These are phyloP conservation scores for Dalechampia spathulata DNA, from an alignment of 441 rosid genomes.

Conservation along the genomic window DNA sequence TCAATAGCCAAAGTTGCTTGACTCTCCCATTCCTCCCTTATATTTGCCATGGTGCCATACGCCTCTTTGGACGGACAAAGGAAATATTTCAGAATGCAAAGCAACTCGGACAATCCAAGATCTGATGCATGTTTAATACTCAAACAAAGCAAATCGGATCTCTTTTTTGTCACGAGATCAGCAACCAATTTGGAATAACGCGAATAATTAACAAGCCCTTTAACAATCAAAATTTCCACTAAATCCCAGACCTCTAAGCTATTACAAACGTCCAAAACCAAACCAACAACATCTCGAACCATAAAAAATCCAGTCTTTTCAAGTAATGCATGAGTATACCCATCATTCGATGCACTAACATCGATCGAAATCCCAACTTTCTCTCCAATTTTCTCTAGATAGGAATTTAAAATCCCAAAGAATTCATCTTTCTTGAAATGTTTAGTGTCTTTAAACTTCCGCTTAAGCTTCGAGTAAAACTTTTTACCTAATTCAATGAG, in stretches of 20 bases:
- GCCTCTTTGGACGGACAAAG: conserved; percentile 64
- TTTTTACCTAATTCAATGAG: conserved; percentile 38
- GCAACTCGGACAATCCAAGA: conserved; percentile 54
- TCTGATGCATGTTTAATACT: conserved; percentile 53
- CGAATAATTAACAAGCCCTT: conserved; percentile 38
- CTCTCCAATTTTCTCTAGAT: conserved; percentile 45
- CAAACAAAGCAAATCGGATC: conserved; percentile 60
- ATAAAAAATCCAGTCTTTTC: conserved; percentile 38
- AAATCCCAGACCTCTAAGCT: conserved; percentile 62
- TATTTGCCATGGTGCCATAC: conserved; percentile 39
- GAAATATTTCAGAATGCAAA: conserved; percentile 62
- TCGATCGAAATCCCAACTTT: conserved; percentile 28
- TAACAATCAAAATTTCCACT: conserved; percentile 45
- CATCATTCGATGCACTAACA: conserved; percentile 20
- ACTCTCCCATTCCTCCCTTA: conserved; percentile 64
- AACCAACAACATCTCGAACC: conserved; percentile 47
- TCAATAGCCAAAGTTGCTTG: conserved; percentile 53
- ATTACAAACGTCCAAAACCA: conserved; percentile 64
- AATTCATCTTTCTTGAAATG: conserved; percentile 43
- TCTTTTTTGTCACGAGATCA: conserved; percentile 45
- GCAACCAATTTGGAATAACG: conserved; percentile 41
- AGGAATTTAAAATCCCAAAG: conserved; percentile 35
- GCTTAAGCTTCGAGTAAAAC: conserved; percentile 44
- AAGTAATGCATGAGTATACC: conserved; percentile 27
- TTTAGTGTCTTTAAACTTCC: conserved; percentile 50